A percentile compares a stretch with the other conserved stretches of the same genome.
Conservation (phyloP, 345 rosid genomes). For the Diplotaxis tenuifolia region DNA sequence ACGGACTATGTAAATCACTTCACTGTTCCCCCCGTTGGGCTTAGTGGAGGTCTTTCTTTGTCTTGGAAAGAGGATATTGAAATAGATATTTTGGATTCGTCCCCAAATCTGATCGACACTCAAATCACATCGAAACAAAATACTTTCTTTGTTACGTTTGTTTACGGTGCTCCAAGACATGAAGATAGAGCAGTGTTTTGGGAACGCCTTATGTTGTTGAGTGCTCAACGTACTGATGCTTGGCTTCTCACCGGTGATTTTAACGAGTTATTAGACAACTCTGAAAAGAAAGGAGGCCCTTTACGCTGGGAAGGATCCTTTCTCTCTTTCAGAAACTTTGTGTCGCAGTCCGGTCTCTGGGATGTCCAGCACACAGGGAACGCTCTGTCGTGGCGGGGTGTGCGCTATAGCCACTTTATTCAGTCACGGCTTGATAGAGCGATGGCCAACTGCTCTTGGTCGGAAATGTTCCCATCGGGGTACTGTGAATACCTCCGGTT, state of each 20-base stretch:
- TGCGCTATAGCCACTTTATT: background rate
- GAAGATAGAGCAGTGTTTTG: background rate
- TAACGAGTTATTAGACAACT: background rate
- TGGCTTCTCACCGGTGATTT: background rate
- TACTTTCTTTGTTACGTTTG: background rate
- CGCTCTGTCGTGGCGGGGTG: background rate
- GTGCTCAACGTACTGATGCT: background rate
- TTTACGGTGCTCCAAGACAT: background rate
- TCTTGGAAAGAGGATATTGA: background rate
- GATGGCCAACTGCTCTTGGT: background rate
- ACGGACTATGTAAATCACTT: background rate
- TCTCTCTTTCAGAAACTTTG: background rate
- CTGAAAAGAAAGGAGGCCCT: background rate
- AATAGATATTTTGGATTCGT: background rate
- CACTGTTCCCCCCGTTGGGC: background rate
- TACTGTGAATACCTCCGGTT: background rate
- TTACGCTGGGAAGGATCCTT: background rate
- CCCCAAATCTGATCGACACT: background rate
- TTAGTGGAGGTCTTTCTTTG: background rate
- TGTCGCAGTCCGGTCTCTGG: background rate
- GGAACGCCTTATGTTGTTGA: background rate
- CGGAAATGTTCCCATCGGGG: background rate
- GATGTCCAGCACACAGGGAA: background rate
- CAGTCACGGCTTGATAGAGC: background rate
- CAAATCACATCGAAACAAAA: background rate